These are phyloP conservation scores for Neoboletus brunneissimus DNA, from an alignment of 768 basidiomycete genomes.

Conservation along the genomic window DNA sequence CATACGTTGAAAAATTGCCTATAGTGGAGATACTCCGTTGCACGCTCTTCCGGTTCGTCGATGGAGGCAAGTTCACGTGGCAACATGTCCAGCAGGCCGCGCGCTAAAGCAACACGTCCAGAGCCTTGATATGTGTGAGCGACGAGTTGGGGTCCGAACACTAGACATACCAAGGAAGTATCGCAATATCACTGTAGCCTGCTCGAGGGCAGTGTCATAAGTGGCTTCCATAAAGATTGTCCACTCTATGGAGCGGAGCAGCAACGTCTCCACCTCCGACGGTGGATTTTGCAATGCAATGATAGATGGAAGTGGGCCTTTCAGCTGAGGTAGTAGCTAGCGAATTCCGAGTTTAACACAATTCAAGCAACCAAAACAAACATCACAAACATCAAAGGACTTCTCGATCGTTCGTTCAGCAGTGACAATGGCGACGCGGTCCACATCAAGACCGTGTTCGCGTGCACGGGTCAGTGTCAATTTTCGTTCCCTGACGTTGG, in stretches of 20 bases:
- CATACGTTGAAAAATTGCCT: slow-evolving; percentile 76
- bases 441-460: slow-evolving; percentile 82
- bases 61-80: slow-evolving; percentile 63
- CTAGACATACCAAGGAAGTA: slow-evolving; percentile 79
- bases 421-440: slow-evolving; percentile 73
- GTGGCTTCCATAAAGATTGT: slow-evolving; percentile 76
- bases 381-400: slow-evolving; percentile 54
- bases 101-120: slow-evolving; percentile 73
- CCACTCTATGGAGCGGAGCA: slow-evolving; percentile 93
- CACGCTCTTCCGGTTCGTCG: slow-evolving; percentile 64
- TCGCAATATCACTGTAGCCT: slow-evolving; percentile 83
- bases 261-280: slow-evolving; percentile 54
- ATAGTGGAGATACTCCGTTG: slow-evolving; percentile 77
- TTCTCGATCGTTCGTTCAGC: slow-evolving; percentile 76
- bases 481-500: slow-evolving; percentile 61
- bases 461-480: slow-evolving; percentile 70
- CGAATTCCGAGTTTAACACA: slow-evolving; percentile 7
- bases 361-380: slow-evolving; percentile 4
- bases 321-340: slow-evolving; percentile 52
- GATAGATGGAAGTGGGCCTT: slow-evolving; percentile 60
- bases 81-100: slow-evolving; percentile 53
- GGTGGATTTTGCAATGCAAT: slow-evolving; percentile 54
- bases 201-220: slow-evolving; percentile 73
- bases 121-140: slow-evolving; percentile 43
- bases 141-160: background rate